Evolutionary conservation across 108 stramenopile genomes (phyloP).

Genomic region (Skeletonema menzelii): DNA sequence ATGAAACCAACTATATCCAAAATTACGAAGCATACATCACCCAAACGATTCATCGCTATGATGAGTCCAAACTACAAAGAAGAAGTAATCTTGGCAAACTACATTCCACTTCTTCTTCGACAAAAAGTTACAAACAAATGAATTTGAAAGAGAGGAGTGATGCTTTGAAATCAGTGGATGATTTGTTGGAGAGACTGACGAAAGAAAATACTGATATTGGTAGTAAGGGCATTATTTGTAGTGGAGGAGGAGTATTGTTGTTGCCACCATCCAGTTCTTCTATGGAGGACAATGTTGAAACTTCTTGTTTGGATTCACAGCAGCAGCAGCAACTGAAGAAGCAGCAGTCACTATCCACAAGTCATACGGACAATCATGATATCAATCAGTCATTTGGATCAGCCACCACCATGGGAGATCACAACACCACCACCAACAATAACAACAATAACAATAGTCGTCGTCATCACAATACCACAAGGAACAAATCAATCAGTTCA

Average conservation of each 20-base stretch:
- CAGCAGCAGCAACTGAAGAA: not conserved
- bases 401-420: not conserved
- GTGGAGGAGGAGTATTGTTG: too few species aligned
- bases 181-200: not conserved
- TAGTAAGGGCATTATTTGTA: not conserved
- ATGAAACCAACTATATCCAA: too few species aligned
- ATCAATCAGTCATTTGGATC: not conserved
- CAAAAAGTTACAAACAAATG: not conserved
- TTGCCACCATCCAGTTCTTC: too few species aligned
- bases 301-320: not conserved
- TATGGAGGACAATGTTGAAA: not conserved
- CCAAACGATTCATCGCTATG: too few species aligned
- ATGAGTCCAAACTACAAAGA: not conserved
- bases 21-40: too few species aligned
- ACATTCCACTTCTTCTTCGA: not conserved
- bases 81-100: not conserved
- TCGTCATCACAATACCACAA: not conserved
- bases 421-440: not conserved
- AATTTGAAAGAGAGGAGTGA: not conserved
- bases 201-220: not conserved
- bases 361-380: not conserved
- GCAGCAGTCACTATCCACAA: not conserved
- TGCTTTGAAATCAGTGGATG: not conserved
- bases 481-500: not conserved
- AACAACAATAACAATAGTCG: too few species aligned